Percentiles rank a stretch among this genome's conserved stretches.
These are phyloP conservation scores for Fraxinus paxiana DNA, from an alignment of 305 asterid species.

Conservation along the genomic window DNA sequence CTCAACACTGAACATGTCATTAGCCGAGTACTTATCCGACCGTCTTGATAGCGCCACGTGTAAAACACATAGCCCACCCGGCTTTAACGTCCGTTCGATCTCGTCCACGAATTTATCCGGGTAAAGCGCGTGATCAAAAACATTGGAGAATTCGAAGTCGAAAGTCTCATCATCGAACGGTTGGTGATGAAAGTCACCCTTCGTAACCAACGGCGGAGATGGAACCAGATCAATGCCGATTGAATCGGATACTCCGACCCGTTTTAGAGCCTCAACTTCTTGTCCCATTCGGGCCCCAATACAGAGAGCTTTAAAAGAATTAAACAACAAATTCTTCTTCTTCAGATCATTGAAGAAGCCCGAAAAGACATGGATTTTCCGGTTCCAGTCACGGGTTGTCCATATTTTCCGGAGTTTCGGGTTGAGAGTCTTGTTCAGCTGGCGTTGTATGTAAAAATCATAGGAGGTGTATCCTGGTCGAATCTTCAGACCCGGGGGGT, in stretches of 20 bases:
- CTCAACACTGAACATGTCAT: constrained; percentile 59
- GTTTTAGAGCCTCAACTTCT: constrained; percentile 64
- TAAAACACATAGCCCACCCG: constrained; percentile 59
- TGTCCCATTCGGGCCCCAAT: constrained; percentile 79
- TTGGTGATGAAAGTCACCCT: constrained; percentile 69
- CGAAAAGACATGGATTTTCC: constrained; percentile 56
- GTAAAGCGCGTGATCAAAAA: constrained; percentile 70
- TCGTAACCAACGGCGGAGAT: constrained; percentile 59
- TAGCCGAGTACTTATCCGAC: constrained; percentile 75
- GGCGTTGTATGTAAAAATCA: constrained; percentile 56
- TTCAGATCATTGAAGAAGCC: constrained; percentile 49
- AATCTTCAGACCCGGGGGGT: constrained; percentile 41
- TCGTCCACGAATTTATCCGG: constrained; percentile 67
- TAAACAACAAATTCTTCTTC: constrained; percentile 24
- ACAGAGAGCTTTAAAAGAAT: constrained; percentile 48
- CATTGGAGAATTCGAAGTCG: constrained; percentile 76
- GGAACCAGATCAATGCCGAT: constrained; percentile 74
- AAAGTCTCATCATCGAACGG: constrained; percentile 56
- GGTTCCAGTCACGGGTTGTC: constrained; percentile 70
- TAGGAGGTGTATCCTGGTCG: constrained; percentile 71
- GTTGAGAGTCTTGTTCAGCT: constrained; percentile 70
- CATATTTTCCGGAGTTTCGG: constrained; percentile 55
- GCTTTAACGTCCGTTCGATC: constrained; percentile 72
- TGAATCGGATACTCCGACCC: constrained; percentile 58
- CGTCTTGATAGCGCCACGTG: constrained; percentile 56